Conservation (phyloP, 2,329 filamentous ascomycete genomes). For the Penicillium sp. region DNA sequence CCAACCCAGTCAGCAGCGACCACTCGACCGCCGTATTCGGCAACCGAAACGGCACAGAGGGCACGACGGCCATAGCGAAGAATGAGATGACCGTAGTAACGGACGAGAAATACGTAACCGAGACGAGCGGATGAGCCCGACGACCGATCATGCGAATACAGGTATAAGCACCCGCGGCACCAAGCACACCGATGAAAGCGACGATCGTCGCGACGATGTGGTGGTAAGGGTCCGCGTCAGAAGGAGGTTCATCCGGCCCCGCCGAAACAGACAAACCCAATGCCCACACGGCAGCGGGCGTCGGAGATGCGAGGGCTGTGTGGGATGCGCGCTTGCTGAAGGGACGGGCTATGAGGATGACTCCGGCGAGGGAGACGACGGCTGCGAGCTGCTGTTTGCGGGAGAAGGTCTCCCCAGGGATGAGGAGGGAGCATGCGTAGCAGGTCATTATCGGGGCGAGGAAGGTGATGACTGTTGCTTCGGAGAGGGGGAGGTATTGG, state of each 20-base stretch:
- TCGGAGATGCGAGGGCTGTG: conserved; percentile 14
- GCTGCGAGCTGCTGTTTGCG: conserved; percentile 71
- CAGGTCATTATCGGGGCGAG: conserved; percentile 74
- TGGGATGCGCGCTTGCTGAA: conserved; percentile 22
- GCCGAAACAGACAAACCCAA: conserved; percentile 3
- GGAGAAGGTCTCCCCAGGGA: conserved; percentile 70
- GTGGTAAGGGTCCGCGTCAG: conserved; percentile 55
- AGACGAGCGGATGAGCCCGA: conserved; percentile 75
- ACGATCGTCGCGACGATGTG: conserved; percentile 66
- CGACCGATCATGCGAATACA: conserved; percentile 75
- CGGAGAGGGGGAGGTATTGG: conserved; percentile 76
- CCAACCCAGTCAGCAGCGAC: conserved; percentile 64
- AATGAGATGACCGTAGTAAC: conserved; percentile 67
- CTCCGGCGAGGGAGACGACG: conserved; percentile 70
- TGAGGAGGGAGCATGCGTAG: conserved; percentile 72
- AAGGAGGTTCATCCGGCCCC: conserved; percentile 23
- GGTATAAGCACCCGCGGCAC: conserved; percentile 70
- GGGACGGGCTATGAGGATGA: conserved; percentile 78
- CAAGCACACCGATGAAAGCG: conserved; percentile 72
- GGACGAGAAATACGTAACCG: conserved; percentile 76
- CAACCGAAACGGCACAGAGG: conserved; percentile 55
- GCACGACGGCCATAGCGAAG: conserved; percentile 55
- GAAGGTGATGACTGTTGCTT: conserved; percentile 88
- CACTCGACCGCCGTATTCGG: conserved; percentile 58
- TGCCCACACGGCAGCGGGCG: conserved; percentile 10